Base-by-base conservation (phyloP, 768 basidiomycete genomes). In the Suillus clintonianus region DNA sequence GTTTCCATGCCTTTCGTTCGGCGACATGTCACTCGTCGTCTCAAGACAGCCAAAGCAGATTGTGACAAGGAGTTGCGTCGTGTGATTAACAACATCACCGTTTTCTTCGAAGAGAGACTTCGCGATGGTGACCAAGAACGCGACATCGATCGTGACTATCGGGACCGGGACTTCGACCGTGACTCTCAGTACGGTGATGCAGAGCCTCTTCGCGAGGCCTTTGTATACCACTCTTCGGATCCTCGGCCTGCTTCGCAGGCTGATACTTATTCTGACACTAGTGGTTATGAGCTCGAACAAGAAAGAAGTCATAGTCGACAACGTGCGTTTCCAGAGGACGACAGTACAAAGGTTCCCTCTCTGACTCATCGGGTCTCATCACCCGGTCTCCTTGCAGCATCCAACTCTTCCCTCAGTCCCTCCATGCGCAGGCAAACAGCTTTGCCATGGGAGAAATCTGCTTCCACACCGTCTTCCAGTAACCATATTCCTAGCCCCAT, bases 11-110 rank as follows among this genome's bases (percentile, higher is more conserved):
- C 92, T 64, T 94, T 94, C 74, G 92, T 98, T 66, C 84, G 92
- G 65, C 87, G 94, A 61, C 96, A 98, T 80, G 94, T 99, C 71
- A 94, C 91, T 43, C 87, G 94, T 67, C 89, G 97, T 63, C 88
- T 99, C 77, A 91, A 89, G 80, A 91, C 90, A 4, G 95, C 97
- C 63, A 99, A 99, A 82, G 87, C 92, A 58, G 92, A 93, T 67
- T 99, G 97, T 82, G 95, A 99, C 86, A 92, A 92, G 82, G 95
- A 97, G 77, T 87, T 99, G 10, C 89, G 90, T 72, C 90, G 94
- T 73, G 92, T 98, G 73, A 94, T 96, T 64, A 90, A 93, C 78
- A 93, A 89, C 64, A 95, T 99, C 81, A 97, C 97, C 66, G 78
- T 88, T 43, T 98, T 95, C 78, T 97, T 97, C 69, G 97, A 99